These are phyloP conservation scores for Prunus armeniaca DNA, from an alignment of 306 rosid species.

Conservation along the genomic window DNA sequence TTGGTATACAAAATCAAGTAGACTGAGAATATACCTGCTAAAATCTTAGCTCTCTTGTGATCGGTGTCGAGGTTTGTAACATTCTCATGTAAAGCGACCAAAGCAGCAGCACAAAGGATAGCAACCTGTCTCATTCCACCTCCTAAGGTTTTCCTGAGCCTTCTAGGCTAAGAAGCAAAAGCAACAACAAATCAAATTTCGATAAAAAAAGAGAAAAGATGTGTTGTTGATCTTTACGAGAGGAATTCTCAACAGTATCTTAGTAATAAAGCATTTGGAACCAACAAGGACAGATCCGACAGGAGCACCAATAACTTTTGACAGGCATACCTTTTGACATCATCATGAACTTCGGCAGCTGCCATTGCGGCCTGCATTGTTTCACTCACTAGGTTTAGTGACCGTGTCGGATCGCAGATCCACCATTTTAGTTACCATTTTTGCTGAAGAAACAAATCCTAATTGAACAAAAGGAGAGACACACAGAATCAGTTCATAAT, in stretches of 20 bases:
- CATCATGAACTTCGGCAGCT: constrained; percentile 80
- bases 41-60: constrained; percentile 68
- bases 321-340: constrained; percentile 85
- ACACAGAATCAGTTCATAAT: constrained; percentile 1
- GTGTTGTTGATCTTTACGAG: background rate
- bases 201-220: background rate
- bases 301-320: constrained; percentile 95
- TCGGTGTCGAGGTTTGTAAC: constrained; percentile 63
- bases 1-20: background rate
- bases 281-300: constrained; percentile 88
- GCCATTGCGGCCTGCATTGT: constrained; percentile 85
- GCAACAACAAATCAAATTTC: background rate
- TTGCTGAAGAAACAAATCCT: constrained; percentile 31
- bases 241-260: constrained; percentile 43
- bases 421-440: constrained; percentile 68
- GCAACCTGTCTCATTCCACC: constrained; percentile 97
- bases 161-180: constrained; percentile 47
- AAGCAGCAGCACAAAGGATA: constrained; percentile 80
- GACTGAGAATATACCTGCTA: constrained; percentile 52
- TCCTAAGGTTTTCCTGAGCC: constrained; percentile 80
- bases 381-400: constrained; percentile 59
- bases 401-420: constrained; percentile 85
- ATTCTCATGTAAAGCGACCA: constrained; percentile 72
- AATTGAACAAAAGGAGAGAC: background rate
- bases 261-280: constrained; percentile 61